Evolutionary conservation across 306 rosid species (phyloP), one percentile per base, ranked within the genome.

Genomic region (Rubus idaeus): DNA sequence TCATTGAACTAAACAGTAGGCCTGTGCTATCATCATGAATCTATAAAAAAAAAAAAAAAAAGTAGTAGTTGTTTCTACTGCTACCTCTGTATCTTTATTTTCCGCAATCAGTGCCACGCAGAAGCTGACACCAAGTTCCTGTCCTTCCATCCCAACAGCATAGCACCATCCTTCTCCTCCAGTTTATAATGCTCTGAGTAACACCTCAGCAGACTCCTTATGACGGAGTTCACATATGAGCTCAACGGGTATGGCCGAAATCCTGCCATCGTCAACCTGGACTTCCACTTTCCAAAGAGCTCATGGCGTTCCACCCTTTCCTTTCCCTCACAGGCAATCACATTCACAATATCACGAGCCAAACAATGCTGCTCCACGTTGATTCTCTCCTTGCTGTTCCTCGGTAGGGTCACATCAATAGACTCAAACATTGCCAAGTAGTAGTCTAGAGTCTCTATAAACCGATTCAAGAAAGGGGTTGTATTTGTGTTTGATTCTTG

Each of bases 401-500:
- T 87, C 4, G 91, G 82, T 23, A 89, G 89, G 3, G 94, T 78
- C 63, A 85, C 96, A 18, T 96, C 99, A 18, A 96, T 92, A 2
- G 98, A 96, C 87, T 92, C 99, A 2, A 96, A 96, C 85, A 96
- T 88, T 10, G 97, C 98, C 82, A 88, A 66, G 86, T 96, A 96
- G 89, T 89, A 92, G 20, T 91, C 94, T 20, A 92, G 40, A 35
- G 99, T 78, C 79, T 96, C 99, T n/a, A 79, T 74, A 55, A 86
- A 96, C 86, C 99, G 88, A 83, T 81, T 76, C 80, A 84, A 85
- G 82, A 96, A 96, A 23, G 96, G 96, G 30, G 98, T 91, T 49
- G 99, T 96, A 87, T 96, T 96, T 23, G 98, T 91, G 88, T 96
- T 96, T 17, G 96, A 92, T 79, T 96, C 99, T 82, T 96, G 99